Evolutionary conservation across 805 yeast genomes (phyloP).

Genomic region (Metschnikowia lochheadii): DNA sequence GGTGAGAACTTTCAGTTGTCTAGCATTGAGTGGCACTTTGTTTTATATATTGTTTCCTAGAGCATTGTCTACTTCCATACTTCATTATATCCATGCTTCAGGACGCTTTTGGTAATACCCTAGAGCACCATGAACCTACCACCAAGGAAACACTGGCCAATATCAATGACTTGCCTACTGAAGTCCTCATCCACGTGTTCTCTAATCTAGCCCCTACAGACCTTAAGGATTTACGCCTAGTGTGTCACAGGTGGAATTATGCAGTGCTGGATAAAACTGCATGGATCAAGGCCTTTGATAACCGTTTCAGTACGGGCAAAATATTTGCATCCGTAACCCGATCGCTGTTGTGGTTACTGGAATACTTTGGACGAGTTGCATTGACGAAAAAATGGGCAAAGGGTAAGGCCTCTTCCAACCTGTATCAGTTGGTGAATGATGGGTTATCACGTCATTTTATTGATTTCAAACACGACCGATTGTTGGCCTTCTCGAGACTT

Average conservation of each 20-base stretch:
- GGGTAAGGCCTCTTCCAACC: slow-evolving; percentile 25
- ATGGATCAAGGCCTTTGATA: slow-evolving; percentile 45
- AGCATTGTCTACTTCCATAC: background rate
- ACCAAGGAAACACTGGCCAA: background rate
- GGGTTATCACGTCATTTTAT: slow-evolving; percentile 24
- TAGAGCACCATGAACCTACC: slow-evolving; percentile 2
- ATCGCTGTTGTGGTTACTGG: slow-evolving; percentile 45
- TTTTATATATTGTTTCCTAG: background rate
- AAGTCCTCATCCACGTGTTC: slow-evolving; percentile 43
- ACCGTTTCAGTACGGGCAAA: slow-evolving; percentile 32
- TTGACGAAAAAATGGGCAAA: slow-evolving; percentile 38
- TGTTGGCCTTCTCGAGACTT: slow-evolving; percentile 26
- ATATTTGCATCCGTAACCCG: slow-evolving; percentile 43
- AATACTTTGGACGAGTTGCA: slow-evolving; percentile 39
- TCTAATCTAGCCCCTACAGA: slow-evolving; percentile 44
- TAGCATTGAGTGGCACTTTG: background rate
- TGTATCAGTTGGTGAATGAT: slow-evolving; percentile 28
- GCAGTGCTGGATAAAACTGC: slow-evolving; percentile 43
- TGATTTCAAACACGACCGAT: slow-evolving; percentile 23
- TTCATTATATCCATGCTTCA: slow-evolving; percentile 8
- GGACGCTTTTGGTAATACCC: slow-evolving; percentile 24
- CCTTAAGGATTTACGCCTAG: slow-evolving; percentile 37
- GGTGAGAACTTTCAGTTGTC: background rate
- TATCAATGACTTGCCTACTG: slow-evolving; percentile 44
- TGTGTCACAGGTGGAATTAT: slow-evolving; percentile 46